Evolutionary conservation across 768 basidiomycete genomes (phyloP).

Genomic region (Leccinum disarticulatum): DNA sequence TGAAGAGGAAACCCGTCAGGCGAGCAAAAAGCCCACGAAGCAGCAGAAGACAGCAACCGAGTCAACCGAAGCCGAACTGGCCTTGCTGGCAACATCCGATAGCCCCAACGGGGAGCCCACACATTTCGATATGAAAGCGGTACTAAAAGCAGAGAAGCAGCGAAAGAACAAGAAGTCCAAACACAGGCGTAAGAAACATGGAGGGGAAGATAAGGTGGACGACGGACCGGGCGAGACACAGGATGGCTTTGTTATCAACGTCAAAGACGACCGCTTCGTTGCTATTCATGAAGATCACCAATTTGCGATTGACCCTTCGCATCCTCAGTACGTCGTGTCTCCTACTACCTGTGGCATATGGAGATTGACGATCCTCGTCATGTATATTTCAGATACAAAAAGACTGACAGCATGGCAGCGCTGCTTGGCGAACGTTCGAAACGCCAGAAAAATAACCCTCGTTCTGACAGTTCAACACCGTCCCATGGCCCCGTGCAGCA

Average conservation of each 20-base stretch:
- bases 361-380: background rate
- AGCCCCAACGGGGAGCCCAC: slow-evolving; percentile 53
- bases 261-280: slow-evolving; percentile 86
- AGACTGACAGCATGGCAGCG: slow-evolving; percentile 86
- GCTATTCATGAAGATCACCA: slow-evolving; percentile 85
- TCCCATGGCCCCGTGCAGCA: slow-evolving; percentile 3
- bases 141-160: slow-evolving; percentile 83
- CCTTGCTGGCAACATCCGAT: slow-evolving; percentile 59
- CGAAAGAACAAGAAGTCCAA: slow-evolving; percentile 43
- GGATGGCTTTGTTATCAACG: slow-evolving; percentile 79
- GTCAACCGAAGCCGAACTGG: slow-evolving; percentile 54
- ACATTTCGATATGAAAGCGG: slow-evolving; percentile 90
- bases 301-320: slow-evolving; percentile 94
- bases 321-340: slow-evolving; percentile 74
- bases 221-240: slow-evolving; percentile 66
- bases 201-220: slow-evolving; percentile 33
- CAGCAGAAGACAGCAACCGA: slow-evolving; percentile 18
- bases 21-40: slow-evolving; percentile 25
- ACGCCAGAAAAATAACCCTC: slow-evolving; percentile 45
- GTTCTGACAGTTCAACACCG: background rate
- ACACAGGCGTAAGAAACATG: slow-evolving; percentile 22
- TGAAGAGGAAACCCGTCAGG: slow-evolving; percentile 22
- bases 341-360: background rate
- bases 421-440: slow-evolving; percentile 83
- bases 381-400: slow-evolving; percentile 67